phyloP scores from a whole-genome alignment of 139 green algal species.

The Bryopsis sp. region DNA sequence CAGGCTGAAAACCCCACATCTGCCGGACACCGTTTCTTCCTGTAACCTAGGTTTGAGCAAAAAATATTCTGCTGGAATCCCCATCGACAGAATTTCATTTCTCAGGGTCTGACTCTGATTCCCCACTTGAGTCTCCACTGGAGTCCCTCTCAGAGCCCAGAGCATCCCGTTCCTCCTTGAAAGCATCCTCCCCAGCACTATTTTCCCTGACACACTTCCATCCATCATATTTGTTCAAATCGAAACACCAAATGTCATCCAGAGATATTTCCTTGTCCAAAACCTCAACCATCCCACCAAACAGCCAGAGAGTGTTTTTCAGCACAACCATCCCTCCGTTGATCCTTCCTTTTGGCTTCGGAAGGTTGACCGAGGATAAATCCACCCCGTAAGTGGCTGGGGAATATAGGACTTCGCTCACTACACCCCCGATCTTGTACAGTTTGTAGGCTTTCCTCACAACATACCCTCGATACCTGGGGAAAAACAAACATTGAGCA shows the following conservation, averaged over 20 bases:
- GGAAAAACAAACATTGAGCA: neutral
- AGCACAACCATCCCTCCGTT: conserved; percentile 54
- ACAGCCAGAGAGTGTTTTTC: conserved; percentile 77
- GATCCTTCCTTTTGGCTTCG: conserved; percentile 71
- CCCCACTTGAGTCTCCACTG: too few species aligned
- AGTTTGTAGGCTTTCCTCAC: conserved; percentile 78
- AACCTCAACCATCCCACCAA: conserved; percentile 83
- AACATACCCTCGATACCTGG: conserved; percentile 66
- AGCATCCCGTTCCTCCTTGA: conserved; percentile 16
- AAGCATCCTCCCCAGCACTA: conserved; percentile 9
- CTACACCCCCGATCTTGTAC: conserved; percentile 67
- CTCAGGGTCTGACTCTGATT: too few species aligned
- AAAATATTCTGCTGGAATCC: too few species aligned
- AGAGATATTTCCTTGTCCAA: conserved; percentile 62
- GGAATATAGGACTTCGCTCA: conserved; percentile 85
- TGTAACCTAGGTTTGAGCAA: too few species aligned
- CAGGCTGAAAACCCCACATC: too few species aligned
- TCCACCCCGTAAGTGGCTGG: conserved; percentile 78
- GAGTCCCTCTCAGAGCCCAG: too few species aligned
- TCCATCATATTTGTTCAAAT: conserved; percentile 78
- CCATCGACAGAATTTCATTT: too few species aligned
- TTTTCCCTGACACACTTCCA: conserved; percentile 45
- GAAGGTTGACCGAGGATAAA: conserved; percentile 48
- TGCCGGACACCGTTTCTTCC: too few species aligned
- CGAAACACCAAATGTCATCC: conserved; percentile 87